Evolutionary conservation across 2,329 filamentous ascomycete species (phyloP), one percentile per base, ranked within the genome.

Genomic region (Phialophora macrospora): DNA sequence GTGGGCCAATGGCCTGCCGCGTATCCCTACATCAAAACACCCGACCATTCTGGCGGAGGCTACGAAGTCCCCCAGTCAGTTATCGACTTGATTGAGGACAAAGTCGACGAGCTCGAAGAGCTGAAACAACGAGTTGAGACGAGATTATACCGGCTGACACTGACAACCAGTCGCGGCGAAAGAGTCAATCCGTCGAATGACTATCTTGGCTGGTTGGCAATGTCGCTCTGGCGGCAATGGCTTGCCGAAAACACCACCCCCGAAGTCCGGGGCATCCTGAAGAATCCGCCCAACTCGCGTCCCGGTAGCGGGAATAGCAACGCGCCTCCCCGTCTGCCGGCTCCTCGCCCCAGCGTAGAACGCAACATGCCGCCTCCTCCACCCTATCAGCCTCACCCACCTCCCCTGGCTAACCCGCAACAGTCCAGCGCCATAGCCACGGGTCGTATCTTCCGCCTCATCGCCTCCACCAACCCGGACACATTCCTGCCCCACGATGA

Each of bases 1-100:
- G 93, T 97, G 0, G 94, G 94, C 2, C 92, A 96, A 76, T 98
- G 94, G 94, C 93, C 94, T 0, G 82, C 87, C 0, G 92, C 90
- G 17, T 87, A 93, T 72, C 86, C 90, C 28, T 91, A 91, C 72
- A 85, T 97, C 41, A 88, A 91, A 48, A 79, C 80, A 64, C 84
- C 74, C 32, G 75, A 77, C 41, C 79, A 78, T 57, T 75, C 78
- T 3, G 65, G 67, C 3, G 64, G 60, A 38, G 66, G 71, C 11
- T 72, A 72, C 26, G 72, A 89, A 32, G 83, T 96, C 48, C 91
- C 93, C 0, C 86, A 89, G 28, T 77, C 85, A 0, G 92, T 97
- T 0, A 82, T 97, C 9, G 93, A 97, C 71, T 80, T 97, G 41
- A 96, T 97, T 68, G 92, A 97, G 77, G 93, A 97, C 78, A 97